A percentile compares a stretch with the other conserved stretches of the same genome.
Evolutionary conservation across 331 rosid species (phyloP).

Genomic region (Quercus phellos): DNA sequence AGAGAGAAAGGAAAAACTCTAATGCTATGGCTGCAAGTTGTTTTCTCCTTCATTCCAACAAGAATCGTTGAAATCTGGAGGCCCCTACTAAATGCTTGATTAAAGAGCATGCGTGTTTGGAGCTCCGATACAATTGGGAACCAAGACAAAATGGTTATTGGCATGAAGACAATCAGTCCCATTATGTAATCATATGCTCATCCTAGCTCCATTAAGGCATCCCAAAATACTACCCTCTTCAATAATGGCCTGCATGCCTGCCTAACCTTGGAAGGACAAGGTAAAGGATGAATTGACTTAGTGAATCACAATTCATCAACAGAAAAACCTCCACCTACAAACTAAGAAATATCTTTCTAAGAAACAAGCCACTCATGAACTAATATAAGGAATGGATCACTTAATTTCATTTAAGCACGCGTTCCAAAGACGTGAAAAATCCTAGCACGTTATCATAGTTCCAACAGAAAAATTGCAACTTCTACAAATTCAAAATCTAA

Average conservation of each 20-base stretch:
- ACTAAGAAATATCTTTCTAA: not conserved
- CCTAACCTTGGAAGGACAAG: conserved; percentile 47
- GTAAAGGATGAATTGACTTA: not conserved
- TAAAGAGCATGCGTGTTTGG: conserved; percentile 86
- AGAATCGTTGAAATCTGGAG: conserved; percentile 94
- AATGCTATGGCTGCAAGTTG: not conserved
- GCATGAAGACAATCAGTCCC: conserved; percentile 79
- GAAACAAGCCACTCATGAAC: not conserved
- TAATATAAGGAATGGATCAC: not conserved
- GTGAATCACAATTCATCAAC: not conserved
- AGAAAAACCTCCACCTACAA: not conserved
- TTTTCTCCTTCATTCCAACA: conserved; percentile 54
- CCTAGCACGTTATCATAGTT: not conserved
- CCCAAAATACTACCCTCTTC: conserved; percentile 65
- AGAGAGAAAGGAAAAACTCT: no score
- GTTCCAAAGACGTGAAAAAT: not conserved
- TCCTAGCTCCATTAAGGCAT: conserved; percentile 66
- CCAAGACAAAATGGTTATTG: conserved; percentile 77
- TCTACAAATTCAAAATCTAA: no score
- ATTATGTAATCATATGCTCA: conserved; percentile 83
- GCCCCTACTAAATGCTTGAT: conserved; percentile 94
- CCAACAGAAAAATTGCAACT: not conserved
- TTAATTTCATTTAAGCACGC: not conserved
- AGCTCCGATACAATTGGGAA: conserved; percentile 88
- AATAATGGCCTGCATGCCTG: conserved; percentile 62